These are phyloP conservation scores for Immersiella caudata DNA, from an alignment of 495 filamentous ascomycete genomes.

Conservation along the genomic window DNA sequence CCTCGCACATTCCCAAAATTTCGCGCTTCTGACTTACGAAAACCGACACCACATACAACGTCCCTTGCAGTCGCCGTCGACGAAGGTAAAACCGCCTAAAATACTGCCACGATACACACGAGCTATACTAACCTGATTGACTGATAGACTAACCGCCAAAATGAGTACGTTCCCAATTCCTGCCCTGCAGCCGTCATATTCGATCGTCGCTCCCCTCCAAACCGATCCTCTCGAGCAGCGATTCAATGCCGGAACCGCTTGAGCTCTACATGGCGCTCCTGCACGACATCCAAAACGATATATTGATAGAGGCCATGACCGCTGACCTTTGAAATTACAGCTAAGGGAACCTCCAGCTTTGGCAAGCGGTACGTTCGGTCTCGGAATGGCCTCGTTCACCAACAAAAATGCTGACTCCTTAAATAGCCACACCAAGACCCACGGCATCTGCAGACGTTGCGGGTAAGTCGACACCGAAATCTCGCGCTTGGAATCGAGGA, in stretches of 20 bases:
- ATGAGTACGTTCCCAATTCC: constrained; percentile 43
- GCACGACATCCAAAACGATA: background rate
- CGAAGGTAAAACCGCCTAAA: constrained; percentile 33
- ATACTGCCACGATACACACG: background rate
- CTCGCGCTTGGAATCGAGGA: constrained; percentile 19
- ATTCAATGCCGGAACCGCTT: background rate
- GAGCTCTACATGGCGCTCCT: background rate
- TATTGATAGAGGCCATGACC: background rate
- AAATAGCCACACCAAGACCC: constrained; percentile 91
- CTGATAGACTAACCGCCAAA: constrained; percentile 42
- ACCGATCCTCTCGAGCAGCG: constrained; percentile 8
- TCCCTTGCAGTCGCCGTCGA: constrained; percentile 38
- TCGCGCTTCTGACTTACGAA: constrained; percentile 38
- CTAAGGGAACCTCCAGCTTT: constrained; percentile 96
- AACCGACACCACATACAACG: constrained; percentile 36
- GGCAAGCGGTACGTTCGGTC: constrained; percentile 68
- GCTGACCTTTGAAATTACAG: constrained; percentile 45
- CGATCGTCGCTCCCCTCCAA: constrained; percentile 15
- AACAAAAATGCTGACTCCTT: constrained; percentile 26
- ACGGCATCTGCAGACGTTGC: constrained; percentile 99
- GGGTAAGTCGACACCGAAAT: constrained; percentile 63
- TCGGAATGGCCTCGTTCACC: background rate
- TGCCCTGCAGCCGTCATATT: background rate
- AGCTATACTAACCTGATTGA: constrained; percentile 26
- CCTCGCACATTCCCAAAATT: constrained; percentile 45